These are phyloP conservation scores for Cercospora sp. DNA, from an alignment of 2,329 filamentous ascomycete genomes.

Conservation along the genomic window DNA sequence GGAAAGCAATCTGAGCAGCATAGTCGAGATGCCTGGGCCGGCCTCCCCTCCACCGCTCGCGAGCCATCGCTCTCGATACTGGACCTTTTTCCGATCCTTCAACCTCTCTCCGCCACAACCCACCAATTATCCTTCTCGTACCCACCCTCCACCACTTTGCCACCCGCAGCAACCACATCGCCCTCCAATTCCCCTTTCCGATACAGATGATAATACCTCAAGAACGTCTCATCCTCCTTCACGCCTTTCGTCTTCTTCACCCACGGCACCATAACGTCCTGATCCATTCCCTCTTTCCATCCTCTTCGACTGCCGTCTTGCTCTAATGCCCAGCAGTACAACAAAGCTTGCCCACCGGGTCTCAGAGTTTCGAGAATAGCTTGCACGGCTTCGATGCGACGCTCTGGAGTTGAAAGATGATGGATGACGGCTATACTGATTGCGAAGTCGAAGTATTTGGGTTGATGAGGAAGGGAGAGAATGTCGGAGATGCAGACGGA, in stretches of 20 bases:
- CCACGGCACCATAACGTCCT: slow-evolving; percentile 97
- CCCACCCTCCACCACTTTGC: slow-evolving; percentile 72
- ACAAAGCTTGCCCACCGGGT: slow-evolving; percentile 65
- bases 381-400: slow-evolving; percentile 71
- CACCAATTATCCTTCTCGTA: slow-evolving; percentile 99
- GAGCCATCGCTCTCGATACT: too few relatives aligned
- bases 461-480: slow-evolving; percentile 76
- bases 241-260: slow-evolving; percentile 52
- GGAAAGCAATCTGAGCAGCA: too few relatives aligned
- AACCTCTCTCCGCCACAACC: slow-evolving; percentile 47
- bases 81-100: neutral
- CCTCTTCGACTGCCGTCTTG: slow-evolving; percentile 82
- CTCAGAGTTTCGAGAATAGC: slow-evolving; percentile 69
- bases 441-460: slow-evolving; percentile 72
- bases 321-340: slow-evolving; percentile 96
- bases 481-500: slow-evolving; percentile 78
- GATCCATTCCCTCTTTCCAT: slow-evolving; percentile 79
- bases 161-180: slow-evolving; percentile 73
- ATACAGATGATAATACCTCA: slow-evolving; percentile 95
- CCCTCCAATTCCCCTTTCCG: slow-evolving; percentile 80
- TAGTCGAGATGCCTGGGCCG: too few relatives aligned
- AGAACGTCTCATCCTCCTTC: slow-evolving; percentile 60
- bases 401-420: slow-evolving; percentile 76
- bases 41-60: neutral
- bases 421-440: slow-evolving; percentile 94